These are phyloP conservation scores for Agapanthus africanus DNA, from an alignment of 106 monocot genomes.

Conservation along the genomic window DNA sequence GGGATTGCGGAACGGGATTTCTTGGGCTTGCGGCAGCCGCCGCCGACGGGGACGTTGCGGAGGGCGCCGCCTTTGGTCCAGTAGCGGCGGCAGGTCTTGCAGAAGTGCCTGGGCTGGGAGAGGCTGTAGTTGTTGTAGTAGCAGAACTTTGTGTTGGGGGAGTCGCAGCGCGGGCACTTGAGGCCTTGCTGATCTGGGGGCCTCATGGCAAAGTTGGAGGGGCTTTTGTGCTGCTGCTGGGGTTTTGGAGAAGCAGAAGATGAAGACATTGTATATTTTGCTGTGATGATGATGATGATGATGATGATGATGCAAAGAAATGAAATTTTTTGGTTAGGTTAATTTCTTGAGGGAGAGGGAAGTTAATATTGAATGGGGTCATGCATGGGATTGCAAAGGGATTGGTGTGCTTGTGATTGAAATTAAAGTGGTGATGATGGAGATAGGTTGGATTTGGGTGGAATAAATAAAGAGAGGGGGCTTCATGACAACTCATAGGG, in stretches of 20 bases:
- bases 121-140: constrained; percentile 79
- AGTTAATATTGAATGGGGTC: constrained; percentile 14
- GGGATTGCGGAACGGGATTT: constrained; percentile 14
- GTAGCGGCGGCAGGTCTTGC: constrained; percentile 53
- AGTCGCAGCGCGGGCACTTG: constrained; percentile 64
- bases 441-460: neutral
- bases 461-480: neutral
- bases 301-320: no score
- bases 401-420: constrained; percentile 13
- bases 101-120: constrained; percentile 51
- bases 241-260: neutral
- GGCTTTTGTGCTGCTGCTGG: neutral
- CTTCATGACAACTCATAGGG: neutral
- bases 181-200: constrained; percentile 36
- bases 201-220: neutral
- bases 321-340: neutral
- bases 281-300: neutral
- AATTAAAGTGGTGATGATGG: neutral
- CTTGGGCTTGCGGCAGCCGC: constrained; percentile 46
- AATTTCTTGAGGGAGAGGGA: constrained; percentile 15
- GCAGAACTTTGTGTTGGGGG: constrained; percentile 70
- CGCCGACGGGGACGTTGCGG: constrained; percentile 51
- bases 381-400: constrained; percentile 15
- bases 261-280: neutral
- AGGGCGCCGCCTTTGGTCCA: constrained; percentile 58